Evolutionary conservation across 202 grass and related monocot species (phyloP).

Genomic region (Dendrocalamus latiflorus): DNA sequence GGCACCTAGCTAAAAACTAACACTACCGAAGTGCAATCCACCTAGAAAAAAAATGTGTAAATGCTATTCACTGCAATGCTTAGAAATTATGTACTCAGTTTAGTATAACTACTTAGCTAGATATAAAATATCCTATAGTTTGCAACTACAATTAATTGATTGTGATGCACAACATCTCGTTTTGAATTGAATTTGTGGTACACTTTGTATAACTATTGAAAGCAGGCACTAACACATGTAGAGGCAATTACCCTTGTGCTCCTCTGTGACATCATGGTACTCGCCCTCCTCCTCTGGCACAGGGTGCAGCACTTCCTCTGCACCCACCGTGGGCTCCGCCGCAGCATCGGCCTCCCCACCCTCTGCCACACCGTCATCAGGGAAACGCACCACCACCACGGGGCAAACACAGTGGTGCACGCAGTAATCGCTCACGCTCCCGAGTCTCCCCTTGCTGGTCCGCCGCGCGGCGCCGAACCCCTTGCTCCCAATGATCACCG

Average conservation of each 20-base stretch:
- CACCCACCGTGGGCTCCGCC: neutral
- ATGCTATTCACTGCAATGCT: neutral
- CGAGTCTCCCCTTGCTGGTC: conserved; percentile 66
- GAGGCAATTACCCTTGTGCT: conserved; percentile 68
- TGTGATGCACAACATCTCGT: neutral
- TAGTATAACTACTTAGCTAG: neutral
- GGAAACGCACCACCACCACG: conserved; percentile 74
- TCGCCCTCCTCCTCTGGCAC: conserved; percentile 78
- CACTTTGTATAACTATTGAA: neutral
- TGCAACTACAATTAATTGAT: neutral
- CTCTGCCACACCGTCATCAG: conserved; percentile 43
- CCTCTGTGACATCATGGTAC: conserved; percentile 74
- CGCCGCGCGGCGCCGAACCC: conserved; percentile 62
- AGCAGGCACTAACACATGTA: neutral
- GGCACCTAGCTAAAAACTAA: neutral
- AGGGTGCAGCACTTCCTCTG: conserved; percentile 54
- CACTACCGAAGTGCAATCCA: neutral
- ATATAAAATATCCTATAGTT: neutral
- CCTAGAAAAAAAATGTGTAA: neutral
- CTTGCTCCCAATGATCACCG: conserved; percentile 91
- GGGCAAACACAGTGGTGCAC: conserved; percentile 92
- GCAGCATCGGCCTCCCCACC: neutral
- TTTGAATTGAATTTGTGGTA: neutral
- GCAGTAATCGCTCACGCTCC: conserved; percentile 91
- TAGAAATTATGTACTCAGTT: neutral